A percentile compares a stretch with the other conserved stretches of the same genome.
Evolutionary conservation across 2,329 filamentous ascomycete species (phyloP).

Genomic region (Pyrenochaeta sp.): DNA sequence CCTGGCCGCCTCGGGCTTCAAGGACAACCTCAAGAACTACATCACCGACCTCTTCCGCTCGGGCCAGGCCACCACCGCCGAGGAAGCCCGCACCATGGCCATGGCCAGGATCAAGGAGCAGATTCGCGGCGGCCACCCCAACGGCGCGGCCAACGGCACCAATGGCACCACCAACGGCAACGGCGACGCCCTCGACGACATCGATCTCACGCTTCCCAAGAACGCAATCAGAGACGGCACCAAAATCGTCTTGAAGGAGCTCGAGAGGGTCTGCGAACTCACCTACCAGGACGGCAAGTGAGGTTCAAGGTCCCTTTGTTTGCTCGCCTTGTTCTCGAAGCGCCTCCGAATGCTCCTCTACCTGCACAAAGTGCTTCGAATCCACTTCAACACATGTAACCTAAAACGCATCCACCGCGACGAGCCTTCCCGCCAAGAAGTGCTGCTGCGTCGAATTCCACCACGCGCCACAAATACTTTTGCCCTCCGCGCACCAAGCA

Average conservation of each 20-base stretch:
- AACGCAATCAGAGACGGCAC: conserved; percentile 59
- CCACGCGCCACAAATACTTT: too few relatives aligned
- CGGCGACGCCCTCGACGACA: conserved; percentile 47
- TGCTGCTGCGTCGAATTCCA: too few relatives aligned
- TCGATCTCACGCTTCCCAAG: conserved; percentile 55
- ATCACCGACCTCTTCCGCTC: conserved; percentile 64
- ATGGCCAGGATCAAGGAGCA: conserved; percentile 48
- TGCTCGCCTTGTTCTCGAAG: not conserved
- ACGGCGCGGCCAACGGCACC: conserved; percentile 28
- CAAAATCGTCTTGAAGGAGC: conserved; percentile 58
- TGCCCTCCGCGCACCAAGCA: too few relatives aligned
- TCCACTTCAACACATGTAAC: too few relatives aligned
- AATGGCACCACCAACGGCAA: conserved; percentile 36
- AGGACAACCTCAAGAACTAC: conserved; percentile 62
- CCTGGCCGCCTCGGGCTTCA: conserved; percentile 66
- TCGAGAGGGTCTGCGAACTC: conserved; percentile 59
- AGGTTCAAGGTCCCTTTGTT: not conserved
- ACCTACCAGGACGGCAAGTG: conserved; percentile 27
- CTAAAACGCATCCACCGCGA: too few relatives aligned
- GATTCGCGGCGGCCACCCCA: conserved; percentile 20
- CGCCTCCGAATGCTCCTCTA: too few relatives aligned
- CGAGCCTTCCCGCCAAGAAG: too few relatives aligned
- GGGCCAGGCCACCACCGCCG: conserved; percentile 64
- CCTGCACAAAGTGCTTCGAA: too few relatives aligned
- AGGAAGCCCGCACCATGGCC: conserved; percentile 63